A percentile compares a stretch with the other conserved stretches of the same genome.
Conservation (phyloP, 106 monocot genomes). For the Agapanthus africanus region DNA sequence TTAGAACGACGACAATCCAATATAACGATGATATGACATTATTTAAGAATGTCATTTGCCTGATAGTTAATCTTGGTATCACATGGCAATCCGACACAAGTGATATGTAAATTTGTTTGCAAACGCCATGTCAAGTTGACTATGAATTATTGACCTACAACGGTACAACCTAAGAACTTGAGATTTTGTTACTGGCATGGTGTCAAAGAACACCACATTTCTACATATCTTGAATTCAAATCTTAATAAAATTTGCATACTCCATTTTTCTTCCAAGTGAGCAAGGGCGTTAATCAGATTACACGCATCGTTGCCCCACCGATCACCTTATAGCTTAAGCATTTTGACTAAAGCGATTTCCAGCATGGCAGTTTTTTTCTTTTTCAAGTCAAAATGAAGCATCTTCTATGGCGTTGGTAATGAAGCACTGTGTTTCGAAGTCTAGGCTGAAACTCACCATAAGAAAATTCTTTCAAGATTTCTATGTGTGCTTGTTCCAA, state of each 20-base stretch:
- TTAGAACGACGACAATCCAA: neutral
- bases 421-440: no score
- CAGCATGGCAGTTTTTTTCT: no score
- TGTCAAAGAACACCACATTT: neutral
- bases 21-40: neutral
- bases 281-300: no score
- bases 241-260: neutral
- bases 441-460: no score
- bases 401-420: no score
- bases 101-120: no score
- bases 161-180: neutral
- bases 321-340: neutral
- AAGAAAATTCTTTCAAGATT: no score
- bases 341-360: neutral
- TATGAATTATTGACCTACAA: no score
- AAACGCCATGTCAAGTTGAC: no score
- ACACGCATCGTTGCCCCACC: no score
- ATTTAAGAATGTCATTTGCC: neutral
- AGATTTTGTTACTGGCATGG: neutral
- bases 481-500: no score
- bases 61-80: neutral
- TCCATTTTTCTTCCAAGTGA: neutral
- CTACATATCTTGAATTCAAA: neutral
- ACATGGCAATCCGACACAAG: neutral
- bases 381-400: no score